These are phyloP conservation scores for Esteya vermicola DNA, from an alignment of 2,329 filamentous ascomycete genomes.

Conservation along the genomic window DNA sequence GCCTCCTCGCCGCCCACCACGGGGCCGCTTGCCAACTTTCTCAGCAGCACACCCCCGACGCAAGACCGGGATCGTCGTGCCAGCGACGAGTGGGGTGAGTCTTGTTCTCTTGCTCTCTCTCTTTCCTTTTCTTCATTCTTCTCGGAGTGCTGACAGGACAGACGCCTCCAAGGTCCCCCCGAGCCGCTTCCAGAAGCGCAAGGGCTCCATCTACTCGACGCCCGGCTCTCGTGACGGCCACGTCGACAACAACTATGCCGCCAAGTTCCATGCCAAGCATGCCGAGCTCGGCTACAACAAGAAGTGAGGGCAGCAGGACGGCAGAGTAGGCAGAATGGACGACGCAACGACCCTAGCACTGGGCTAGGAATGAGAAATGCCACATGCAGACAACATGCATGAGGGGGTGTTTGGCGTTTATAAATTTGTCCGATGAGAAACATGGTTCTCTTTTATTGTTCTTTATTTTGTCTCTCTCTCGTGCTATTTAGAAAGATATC, in stretches of 20 bases:
- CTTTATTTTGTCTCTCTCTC: no score
- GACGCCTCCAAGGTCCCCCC: constrained; percentile 55
- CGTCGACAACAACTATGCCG: constrained; percentile 42
- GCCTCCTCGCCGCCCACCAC: background rate
- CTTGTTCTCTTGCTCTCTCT: background rate
- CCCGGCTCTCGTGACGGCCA: constrained; percentile 51
- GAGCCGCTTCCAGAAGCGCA: constrained; percentile 54
- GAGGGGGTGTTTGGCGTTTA: no score
- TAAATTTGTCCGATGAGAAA: no score
- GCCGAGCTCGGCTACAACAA: constrained; percentile 34
- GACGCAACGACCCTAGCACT: no score
- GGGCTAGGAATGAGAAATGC: no score
- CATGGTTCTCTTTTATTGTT: no score
- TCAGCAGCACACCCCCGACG: constrained; percentile 13
- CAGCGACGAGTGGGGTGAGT: constrained; percentile 3
- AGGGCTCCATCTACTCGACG: constrained; percentile 55
- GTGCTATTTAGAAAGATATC: no score
- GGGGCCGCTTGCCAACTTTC: constrained; percentile 14
- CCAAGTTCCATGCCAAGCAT: constrained; percentile 47
- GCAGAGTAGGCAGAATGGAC: no score
- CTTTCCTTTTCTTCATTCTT: background rate
- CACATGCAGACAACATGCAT: no score
- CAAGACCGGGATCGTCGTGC: background rate
- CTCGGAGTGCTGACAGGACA: constrained; percentile 12
- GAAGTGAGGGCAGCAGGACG: no score